These are phyloP conservation scores for Chlamydomonas sp. DNA, from an alignment of 139 green algal species.

Conservation along the genomic window DNA sequence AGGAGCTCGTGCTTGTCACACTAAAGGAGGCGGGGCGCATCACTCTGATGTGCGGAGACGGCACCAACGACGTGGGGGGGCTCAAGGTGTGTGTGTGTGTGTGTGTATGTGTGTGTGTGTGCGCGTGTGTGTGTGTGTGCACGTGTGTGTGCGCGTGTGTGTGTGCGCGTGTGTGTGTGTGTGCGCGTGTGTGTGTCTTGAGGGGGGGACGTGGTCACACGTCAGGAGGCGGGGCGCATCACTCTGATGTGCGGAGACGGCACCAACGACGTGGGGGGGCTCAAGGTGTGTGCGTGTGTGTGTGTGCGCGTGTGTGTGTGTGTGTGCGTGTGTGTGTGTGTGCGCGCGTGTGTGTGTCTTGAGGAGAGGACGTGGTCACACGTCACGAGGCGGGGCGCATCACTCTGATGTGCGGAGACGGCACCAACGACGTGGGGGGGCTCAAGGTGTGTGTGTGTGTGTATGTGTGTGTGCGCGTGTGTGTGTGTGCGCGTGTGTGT, in stretches of 20 bases:
- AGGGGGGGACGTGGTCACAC: no score
- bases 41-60: constrained; percentile 95
- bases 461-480: constrained; percentile 47
- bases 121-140: constrained; percentile 51
- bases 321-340: no score
- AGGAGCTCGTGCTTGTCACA: constrained; percentile 92
- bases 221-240: constrained; percentile 46
- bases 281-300: no score
- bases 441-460: no score
- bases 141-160: constrained; percentile 59
- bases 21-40: constrained; percentile 49
- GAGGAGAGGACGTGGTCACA: no score
- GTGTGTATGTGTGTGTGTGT: constrained; percentile 47
- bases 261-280: constrained; percentile 95
- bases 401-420: constrained; percentile 95
- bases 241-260: constrained; percentile 97
- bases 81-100: no score
- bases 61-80: constrained; percentile 96
- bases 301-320: constrained; percentile 42
- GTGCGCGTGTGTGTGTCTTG: no score
- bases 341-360: no score
- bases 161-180: no score
- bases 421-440: constrained; percentile 96
- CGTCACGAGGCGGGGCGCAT: constrained; percentile 49
- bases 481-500: no score